Percentiles rank a stretch among this genome's conserved stretches.
These are phyloP conservation scores for Babesia bovis DNA, from an alignment of 169 alveolate species.

Conservation along the genomic window DNA sequence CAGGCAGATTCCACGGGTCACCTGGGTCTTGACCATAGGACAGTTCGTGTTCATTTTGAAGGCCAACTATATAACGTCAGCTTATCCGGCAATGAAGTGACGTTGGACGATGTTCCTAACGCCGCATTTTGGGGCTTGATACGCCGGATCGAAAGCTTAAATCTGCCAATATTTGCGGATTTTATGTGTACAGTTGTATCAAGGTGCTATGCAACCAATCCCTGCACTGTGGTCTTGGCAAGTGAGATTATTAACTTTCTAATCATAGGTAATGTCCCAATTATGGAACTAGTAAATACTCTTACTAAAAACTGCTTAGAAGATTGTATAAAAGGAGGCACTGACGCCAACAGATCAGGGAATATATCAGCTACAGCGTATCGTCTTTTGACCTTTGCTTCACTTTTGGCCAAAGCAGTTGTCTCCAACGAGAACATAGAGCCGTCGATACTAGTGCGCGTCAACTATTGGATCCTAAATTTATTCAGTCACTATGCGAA, in stretches of 20 bases:
- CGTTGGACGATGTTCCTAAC: slow-evolving; percentile 9
- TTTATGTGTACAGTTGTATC: slow-evolving; percentile 31
- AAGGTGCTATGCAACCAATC: slow-evolving; percentile 29
- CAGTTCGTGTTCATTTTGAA: slow-evolving; percentile 11
- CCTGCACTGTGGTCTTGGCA: slow-evolving; percentile 29
- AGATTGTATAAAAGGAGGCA: slow-evolving; percentile 16
- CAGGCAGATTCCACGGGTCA: background rate
- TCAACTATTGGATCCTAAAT: slow-evolving; percentile 26
- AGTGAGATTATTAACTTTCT: slow-evolving; percentile 18
- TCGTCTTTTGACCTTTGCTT: slow-evolving; percentile 16
- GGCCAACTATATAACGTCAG: slow-evolving; percentile 1
- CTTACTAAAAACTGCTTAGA: slow-evolving; percentile 11
- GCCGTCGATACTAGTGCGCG: background rate
- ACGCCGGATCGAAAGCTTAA: slow-evolving; percentile 17
- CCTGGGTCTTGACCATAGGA: background rate
- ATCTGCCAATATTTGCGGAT: slow-evolving; percentile 28
- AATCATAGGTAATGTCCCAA: slow-evolving; percentile 3
- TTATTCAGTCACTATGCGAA: slow-evolving; percentile 31
- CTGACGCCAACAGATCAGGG: slow-evolving; percentile 12
- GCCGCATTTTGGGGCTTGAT: slow-evolving; percentile 27
- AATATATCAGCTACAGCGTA: slow-evolving; percentile 37
- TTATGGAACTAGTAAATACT: slow-evolving; percentile 10
- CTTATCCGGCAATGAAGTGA: background rate
- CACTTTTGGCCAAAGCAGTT: slow-evolving; percentile 18
- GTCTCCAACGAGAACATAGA: slow-evolving; percentile 3